Evolutionary conservation across 306 rosid species (phyloP).

Genomic region (Vigna angularis): DNA sequence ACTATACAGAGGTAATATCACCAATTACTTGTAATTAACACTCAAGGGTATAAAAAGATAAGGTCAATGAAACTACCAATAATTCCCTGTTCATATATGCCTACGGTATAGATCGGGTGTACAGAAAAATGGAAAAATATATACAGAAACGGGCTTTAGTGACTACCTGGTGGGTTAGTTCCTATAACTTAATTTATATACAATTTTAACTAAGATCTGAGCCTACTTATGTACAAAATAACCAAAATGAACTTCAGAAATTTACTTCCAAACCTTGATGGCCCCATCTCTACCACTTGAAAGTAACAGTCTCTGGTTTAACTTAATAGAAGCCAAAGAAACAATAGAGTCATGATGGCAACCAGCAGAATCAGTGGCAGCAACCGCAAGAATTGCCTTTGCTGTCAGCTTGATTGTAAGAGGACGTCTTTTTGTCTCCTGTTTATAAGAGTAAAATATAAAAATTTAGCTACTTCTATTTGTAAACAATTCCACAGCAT

Average conservation of each 20-base stretch:
- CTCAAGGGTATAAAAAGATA: not conserved
- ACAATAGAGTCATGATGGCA: conserved; percentile 88
- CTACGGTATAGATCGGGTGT: conserved; percentile 45
- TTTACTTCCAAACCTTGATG: conserved; percentile 94
- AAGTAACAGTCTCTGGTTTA: conserved; percentile 84
- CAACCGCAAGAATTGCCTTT: conserved; percentile 85
- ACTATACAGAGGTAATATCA: conserved; percentile 10
- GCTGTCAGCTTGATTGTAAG: conserved; percentile 69
- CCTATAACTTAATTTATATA: conserved; percentile 46
- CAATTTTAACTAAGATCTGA: conserved; percentile 48
- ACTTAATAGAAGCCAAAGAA: conserved; percentile 90
- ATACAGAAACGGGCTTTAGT: conserved; percentile 21
- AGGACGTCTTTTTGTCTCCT: conserved; percentile 91
- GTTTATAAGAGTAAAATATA: conserved; percentile 40
- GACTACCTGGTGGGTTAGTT: conserved; percentile 34
- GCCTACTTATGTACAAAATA: conserved; percentile 61
- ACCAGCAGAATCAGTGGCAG: conserved; percentile 94
- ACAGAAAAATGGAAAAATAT: not conserved
- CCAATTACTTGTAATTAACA: conserved; percentile 2
- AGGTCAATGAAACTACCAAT: conserved; percentile 6
- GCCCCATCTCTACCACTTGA: conserved; percentile 97
- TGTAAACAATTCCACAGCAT: conserved; percentile 19
- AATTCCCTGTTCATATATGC: conserved; percentile 30
- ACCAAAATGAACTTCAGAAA: conserved; percentile 30
- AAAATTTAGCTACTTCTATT: conserved; percentile 32